phyloP scores from a whole-genome alignment of 495 filamentous ascomycete species.

The Aspergillus heteromorphus region DNA sequence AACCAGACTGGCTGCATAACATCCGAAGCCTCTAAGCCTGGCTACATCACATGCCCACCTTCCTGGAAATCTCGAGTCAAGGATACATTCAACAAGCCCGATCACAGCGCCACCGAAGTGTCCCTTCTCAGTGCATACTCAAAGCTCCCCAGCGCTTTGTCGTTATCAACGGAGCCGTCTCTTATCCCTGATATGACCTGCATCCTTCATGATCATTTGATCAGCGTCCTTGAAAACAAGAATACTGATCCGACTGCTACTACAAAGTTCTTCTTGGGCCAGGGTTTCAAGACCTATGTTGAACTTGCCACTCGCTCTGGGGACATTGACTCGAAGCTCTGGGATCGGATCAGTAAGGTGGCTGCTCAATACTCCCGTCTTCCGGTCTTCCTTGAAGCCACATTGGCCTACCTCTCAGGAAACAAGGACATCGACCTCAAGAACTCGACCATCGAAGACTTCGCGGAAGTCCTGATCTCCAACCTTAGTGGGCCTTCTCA shows the following conservation, averaged over 20 bases:
- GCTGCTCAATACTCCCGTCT: conserved; percentile 57
- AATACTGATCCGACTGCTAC: conserved; percentile 7
- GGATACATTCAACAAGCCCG: conserved; percentile 50
- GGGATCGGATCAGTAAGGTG: conserved; percentile 53
- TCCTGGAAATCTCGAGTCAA: conserved; percentile 67
- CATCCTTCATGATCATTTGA: conserved; percentile 30
- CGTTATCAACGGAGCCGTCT: conserved; percentile 31
- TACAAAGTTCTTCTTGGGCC: conserved; percentile 34
- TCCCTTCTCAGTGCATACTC: conserved; percentile 36
- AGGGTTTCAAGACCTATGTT: conserved; percentile 45
- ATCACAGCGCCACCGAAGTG: conserved; percentile 18
- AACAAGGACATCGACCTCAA: conserved; percentile 36
- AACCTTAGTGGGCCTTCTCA: conserved; percentile 72
- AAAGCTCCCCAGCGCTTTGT: conserved; percentile 34
- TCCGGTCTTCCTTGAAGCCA: conserved; percentile 61
- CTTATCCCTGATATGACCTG: conserved; percentile 30
- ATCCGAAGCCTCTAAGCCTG: conserved; percentile 42
- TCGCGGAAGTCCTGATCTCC: conserved; percentile 57
- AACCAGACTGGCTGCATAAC: conserved; percentile 47
- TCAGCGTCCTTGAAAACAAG: conserved; percentile 17
- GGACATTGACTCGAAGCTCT: conserved; percentile 47
- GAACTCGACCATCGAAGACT: conserved; percentile 43
- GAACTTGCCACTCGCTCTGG: conserved; percentile 26
- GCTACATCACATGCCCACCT: conserved; percentile 55
- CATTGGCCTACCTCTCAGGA: conserved; percentile 53